Evolutionary conservation across 345 rosid genomes (phyloP).

Genomic region (Syzygium jambos): DNA sequence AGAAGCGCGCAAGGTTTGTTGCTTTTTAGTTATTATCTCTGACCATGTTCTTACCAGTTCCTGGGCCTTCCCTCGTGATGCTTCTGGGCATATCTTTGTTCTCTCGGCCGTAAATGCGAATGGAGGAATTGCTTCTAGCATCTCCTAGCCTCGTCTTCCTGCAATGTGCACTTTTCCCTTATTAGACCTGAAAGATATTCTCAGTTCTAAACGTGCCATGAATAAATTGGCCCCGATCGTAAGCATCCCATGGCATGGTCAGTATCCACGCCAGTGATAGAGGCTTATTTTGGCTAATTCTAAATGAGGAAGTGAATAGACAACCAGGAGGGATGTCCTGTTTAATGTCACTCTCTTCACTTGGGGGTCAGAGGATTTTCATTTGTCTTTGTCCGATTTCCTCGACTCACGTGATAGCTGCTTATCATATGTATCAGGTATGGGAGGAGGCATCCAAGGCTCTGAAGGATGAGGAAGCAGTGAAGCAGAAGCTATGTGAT

Average conservation of each 20-base stretch:
- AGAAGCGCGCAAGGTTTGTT: slow-evolving; percentile 65
- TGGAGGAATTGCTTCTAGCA: not conserved
- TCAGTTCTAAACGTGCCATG: not conserved
- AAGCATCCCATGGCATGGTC: not conserved
- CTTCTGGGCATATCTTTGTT: not conserved
- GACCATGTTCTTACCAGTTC: not conserved
- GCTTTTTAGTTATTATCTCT: slow-evolving; percentile 2
- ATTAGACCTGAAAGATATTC: not conserved
- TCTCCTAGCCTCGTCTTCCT: not conserved
- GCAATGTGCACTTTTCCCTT: not conserved
- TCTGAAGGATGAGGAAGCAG: slow-evolving; percentile 68
- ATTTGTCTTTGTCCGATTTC: not conserved
- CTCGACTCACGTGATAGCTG: not conserved
- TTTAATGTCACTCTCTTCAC: not conserved
- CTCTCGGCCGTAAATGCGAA: not conserved
- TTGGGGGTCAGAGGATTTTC: not conserved
- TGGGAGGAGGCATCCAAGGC: slow-evolving; percentile 66
- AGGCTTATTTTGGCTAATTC: not conserved
- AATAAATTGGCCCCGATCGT: not conserved
- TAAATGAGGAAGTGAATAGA: not conserved
- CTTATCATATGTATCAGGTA: slow-evolving; percentile 14
- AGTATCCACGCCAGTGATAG: not conserved
- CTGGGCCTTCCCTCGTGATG: not conserved
- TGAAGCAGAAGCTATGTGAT: slow-evolving; percentile 72
- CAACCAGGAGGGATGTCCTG: not conserved